A percentile compares a stretch with the other conserved stretches of the same genome.
Conservation (phyloP, 176 grass and related monocot genomes). For the Carex parvula region DNA sequence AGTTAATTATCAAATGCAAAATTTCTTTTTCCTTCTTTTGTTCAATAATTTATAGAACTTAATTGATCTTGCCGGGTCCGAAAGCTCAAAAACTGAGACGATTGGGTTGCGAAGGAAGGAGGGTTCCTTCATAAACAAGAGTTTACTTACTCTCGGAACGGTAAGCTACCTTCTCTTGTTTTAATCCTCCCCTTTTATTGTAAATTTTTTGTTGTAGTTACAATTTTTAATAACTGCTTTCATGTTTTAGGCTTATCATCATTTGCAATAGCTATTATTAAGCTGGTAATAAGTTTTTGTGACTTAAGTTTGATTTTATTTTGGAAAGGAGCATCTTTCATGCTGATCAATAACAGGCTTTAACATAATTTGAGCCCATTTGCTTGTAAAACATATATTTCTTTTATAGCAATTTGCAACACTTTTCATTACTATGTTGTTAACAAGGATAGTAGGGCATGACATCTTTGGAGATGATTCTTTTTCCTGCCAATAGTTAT, state of each 20-base stretch:
- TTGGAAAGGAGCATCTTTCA: neutral
- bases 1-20: slow-evolving; percentile 24
- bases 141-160: slow-evolving; percentile 95
- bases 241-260: neutral
- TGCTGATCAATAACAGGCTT: neutral
- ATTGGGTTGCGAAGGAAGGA: slow-evolving; percentile 93
- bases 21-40: slow-evolving; percentile 18
- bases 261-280: neutral
- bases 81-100: slow-evolving; percentile 99
- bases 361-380: neutral
- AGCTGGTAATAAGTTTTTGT: neutral
- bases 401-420: neutral
- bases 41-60: slow-evolving; percentile 59
- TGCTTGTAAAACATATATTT: slow-evolving; percentile 8
- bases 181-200: slow-evolving; percentile 17
- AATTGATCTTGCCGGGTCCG: slow-evolving; percentile 97
- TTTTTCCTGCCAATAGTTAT: neutral
- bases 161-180: slow-evolving; percentile 43
- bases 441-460: neutral
- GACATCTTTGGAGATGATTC: neutral
- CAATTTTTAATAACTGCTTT: neutral
- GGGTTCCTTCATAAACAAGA: slow-evolving; percentile 99
- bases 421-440: neutral
- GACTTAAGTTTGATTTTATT: neutral
- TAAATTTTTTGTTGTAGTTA: slow-evolving; percentile 22